These are phyloP conservation scores for Phytophthora citricola DNA, from an alignment of 352 stramenopile genomes.

Conservation along the genomic window DNA sequence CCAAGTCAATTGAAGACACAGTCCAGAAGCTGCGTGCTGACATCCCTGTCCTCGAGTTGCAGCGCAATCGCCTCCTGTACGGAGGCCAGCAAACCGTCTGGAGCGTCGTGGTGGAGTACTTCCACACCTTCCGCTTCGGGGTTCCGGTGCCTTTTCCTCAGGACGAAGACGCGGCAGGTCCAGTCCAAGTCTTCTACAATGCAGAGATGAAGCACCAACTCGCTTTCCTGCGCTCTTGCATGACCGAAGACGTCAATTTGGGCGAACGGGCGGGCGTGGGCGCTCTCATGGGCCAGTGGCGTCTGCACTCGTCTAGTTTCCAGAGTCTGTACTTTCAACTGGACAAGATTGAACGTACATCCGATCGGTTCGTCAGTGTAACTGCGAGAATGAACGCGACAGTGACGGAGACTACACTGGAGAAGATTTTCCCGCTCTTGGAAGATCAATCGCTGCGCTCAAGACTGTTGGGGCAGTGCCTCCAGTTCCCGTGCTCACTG, in stretches of 20 bases:
- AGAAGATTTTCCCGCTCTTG: slow-evolving; percentile 14
- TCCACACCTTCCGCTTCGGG: slow-evolving; percentile 24
- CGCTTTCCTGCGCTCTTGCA: slow-evolving; percentile 25
- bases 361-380: slow-evolving; percentile 13
- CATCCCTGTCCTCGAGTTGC: slow-evolving; percentile 33
- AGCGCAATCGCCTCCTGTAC: slow-evolving; percentile 22
- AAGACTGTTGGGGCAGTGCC: slow-evolving; percentile 8
- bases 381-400: slow-evolving; percentile 6
- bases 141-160: slow-evolving; percentile 1
- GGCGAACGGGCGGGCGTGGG: slow-evolving; percentile 21
- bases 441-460: slow-evolving; percentile 1
- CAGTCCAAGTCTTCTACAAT: neutral
- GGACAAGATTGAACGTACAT: slow-evolving; percentile 21
- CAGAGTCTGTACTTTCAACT: slow-evolving; percentile 35
- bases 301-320: slow-evolving; percentile 26
- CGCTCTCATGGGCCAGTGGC: slow-evolving; percentile 31
- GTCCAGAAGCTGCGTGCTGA: slow-evolving; percentile 25
- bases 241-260: slow-evolving; percentile 29
- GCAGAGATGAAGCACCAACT: slow-evolving; percentile 17
- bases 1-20: slow-evolving; percentile 13
- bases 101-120: slow-evolving; percentile 25
- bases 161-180: neutral
- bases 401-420: slow-evolving; percentile 7
- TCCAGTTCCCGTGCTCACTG: slow-evolving; percentile 5
- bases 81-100: slow-evolving; percentile 26